These are phyloP conservation scores for Plantago ovata DNA, from an alignment of 257 asterid species.

Conservation along the genomic window DNA sequence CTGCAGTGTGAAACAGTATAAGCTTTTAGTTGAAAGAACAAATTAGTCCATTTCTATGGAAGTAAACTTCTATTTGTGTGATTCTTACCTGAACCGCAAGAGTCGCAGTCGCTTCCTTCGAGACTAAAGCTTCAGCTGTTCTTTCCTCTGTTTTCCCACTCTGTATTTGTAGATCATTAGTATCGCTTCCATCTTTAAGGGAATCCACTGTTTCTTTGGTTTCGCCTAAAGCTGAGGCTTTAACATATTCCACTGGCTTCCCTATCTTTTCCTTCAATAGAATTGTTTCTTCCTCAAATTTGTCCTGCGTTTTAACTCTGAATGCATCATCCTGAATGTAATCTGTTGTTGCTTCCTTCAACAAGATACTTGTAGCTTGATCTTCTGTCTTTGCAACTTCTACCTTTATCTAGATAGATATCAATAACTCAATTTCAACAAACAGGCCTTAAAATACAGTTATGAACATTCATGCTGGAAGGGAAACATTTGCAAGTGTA, in stretches of 20 bases:
- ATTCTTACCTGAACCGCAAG: constrained; percentile 20
- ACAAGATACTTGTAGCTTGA: constrained; percentile 19
- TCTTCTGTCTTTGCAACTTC: constrained; percentile 21
- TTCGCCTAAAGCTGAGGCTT: constrained; percentile 20
- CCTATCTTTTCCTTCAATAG: constrained; percentile 15
- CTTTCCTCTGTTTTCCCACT: constrained; percentile 20
- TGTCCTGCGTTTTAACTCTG: constrained; percentile 2
- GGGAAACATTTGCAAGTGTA: background rate
- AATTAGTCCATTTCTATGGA: background rate
- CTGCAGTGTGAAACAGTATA: constrained; percentile 2
- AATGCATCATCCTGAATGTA: constrained; percentile 1
- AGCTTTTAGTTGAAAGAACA: background rate
- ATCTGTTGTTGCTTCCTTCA: constrained; percentile 9
- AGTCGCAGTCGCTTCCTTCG: constrained; percentile 21
- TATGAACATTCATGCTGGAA: background rate
- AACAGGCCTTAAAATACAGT: constrained; percentile 11
- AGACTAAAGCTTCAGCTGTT: constrained; percentile 18
- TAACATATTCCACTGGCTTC: constrained; percentile 20
- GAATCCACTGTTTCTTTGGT: constrained; percentile 4
- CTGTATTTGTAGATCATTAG: background rate
- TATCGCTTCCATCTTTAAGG: no score
- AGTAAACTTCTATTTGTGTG: background rate
- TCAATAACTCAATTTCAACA: background rate
- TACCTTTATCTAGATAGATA: constrained; percentile 31
- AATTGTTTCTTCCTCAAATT: constrained; percentile 12